These are phyloP conservation scores for Spencermartinsiella ligniputridi DNA, from an alignment of 1,139 yeast genomes.

Conservation along the genomic window DNA sequence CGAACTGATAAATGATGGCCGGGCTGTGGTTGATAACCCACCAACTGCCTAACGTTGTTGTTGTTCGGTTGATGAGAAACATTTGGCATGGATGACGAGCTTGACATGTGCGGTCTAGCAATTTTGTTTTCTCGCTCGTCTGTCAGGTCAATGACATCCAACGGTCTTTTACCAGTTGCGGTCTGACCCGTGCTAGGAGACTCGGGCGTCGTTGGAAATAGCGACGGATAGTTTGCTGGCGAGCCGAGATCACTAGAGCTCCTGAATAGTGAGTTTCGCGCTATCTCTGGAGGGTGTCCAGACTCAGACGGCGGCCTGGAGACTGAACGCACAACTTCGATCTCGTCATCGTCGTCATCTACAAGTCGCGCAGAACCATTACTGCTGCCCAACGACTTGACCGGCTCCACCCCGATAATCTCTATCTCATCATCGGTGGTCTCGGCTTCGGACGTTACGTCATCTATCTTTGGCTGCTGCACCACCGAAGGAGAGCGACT, in stretches of 20 bases:
- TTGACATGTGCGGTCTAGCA: background rate
- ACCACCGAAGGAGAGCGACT: too few relatives aligned
- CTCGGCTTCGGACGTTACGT: background rate
- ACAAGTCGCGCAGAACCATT: background rate
- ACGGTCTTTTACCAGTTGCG: background rate
- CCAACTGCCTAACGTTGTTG: background rate
- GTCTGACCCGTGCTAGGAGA: background rate
- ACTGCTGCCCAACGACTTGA: background rate
- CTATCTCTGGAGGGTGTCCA: too few relatives aligned
- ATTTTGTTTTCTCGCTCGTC: background rate
- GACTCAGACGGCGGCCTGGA: background rate
- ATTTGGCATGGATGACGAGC: background rate
- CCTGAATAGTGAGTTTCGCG: background rate
- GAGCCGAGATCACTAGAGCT: background rate
- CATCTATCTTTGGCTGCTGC: background rate
- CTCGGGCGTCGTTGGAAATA: background rate
- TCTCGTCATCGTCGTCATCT: background rate
- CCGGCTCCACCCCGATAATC: conserved; percentile 4
- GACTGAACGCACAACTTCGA: background rate
- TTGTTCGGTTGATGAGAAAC: background rate
- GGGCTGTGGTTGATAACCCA: too few relatives aligned
- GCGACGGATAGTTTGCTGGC: background rate
- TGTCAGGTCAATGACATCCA: background rate
- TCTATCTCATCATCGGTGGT: conserved; percentile 9
- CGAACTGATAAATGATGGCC: background rate